Conservation (phyloP, 148 eudicot genomes). For the Pouteria glomerata region DNA sequence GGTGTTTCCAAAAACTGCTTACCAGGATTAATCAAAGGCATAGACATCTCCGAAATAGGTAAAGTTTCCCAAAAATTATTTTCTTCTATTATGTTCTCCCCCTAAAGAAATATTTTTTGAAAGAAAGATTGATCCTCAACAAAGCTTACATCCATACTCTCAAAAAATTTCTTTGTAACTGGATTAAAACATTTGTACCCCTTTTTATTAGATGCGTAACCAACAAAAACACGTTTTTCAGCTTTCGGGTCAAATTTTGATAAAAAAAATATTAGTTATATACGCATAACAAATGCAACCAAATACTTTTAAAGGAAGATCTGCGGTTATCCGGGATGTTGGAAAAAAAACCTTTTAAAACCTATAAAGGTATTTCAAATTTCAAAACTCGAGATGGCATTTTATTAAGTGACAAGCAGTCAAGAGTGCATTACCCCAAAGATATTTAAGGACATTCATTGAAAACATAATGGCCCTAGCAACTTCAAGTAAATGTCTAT, state of each 20-base stretch:
- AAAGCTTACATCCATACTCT: neutral
- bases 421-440: neutral
- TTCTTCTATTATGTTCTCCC: too few species aligned
- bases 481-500: too few species aligned
- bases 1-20: too few species aligned
- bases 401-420: neutral
- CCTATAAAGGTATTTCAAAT: neutral
- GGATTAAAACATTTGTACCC: neutral
- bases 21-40: too few species aligned
- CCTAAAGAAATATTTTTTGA: too few species aligned
- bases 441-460: neutral
- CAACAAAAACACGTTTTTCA: neutral
- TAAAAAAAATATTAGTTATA: neutral
- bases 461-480: neutral
- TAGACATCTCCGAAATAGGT: too few species aligned
- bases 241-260: neutral
- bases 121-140: too few species aligned
- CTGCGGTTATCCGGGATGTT: neutral
- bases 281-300: neutral
- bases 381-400: neutral
- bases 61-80: too few species aligned
- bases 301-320: neutral
- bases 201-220: neutral
- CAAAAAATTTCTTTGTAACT: neutral
- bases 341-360: neutral